Evolutionary conservation across 1,284 basidiomycete species (phyloP).

Genomic region (Dichomitus squalens): DNA sequence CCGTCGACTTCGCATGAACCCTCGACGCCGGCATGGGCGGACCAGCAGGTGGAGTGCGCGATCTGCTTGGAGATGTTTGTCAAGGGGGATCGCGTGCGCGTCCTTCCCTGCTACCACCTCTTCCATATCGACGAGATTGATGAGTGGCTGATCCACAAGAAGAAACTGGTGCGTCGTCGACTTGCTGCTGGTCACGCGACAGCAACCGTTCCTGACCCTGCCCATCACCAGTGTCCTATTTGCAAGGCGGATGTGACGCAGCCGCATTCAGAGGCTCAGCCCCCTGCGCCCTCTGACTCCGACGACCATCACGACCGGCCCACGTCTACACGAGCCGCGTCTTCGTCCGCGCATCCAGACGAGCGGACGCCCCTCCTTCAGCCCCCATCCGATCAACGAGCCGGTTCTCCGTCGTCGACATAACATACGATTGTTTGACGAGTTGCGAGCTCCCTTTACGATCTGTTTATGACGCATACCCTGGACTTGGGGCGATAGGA

Average conservation of each 20-base stretch:
- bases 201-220: conserved; percentile 1
- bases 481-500: conserved; percentile 4
- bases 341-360: conserved; percentile 8
- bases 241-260: conserved; percentile 88
- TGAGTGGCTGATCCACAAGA: conserved; percentile 86
- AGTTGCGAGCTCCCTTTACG: conserved; percentile 4
- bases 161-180: conserved; percentile 72
- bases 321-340: conserved; percentile 6
- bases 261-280: conserved; percentile 42
- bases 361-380: conserved; percentile 28
- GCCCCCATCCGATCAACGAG: conserved; percentile 1
- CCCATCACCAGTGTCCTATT: conserved; percentile 70
- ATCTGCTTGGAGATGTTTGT: conserved; percentile 88
- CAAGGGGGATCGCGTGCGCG: conserved; percentile 84
- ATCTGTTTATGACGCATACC: conserved; percentile 23
- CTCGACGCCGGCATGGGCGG: conserved; percentile 66
- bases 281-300: conserved; percentile 12
- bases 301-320: conserved; percentile 5
- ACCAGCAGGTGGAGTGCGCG: conserved; percentile 79
- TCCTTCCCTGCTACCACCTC: conserved; percentile 89
- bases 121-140: conserved; percentile 88
- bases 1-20: conserved; percentile 29
- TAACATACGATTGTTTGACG: conserved; percentile 1
- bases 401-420: conserved; percentile 3
- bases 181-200: background rate